A percentile compares a stretch with the other conserved stretches of the same genome.
Conservation (phyloP, 225 moss, liverwort and hornwort species). For the Takakia lepidozioides region DNA sequence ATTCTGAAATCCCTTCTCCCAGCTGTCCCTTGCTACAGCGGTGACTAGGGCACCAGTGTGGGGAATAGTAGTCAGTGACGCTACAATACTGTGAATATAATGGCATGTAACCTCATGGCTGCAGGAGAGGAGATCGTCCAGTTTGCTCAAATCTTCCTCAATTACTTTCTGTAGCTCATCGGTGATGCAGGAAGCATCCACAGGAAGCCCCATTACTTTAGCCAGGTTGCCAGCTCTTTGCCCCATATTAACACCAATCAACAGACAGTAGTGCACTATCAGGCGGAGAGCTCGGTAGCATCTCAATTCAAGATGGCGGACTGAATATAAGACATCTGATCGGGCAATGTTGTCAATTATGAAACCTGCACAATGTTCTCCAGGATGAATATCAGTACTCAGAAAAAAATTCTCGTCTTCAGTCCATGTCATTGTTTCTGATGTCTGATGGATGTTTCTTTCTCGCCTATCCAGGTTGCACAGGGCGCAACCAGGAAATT, state of each 20-base stretch:
- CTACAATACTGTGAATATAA: constrained; percentile 32
- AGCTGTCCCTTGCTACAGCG: constrained; percentile 8
- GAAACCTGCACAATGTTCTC: constrained; percentile 30
- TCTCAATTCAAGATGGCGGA: constrained; percentile 31
- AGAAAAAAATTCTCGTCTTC: too few relatives aligned
- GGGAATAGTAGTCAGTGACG: constrained; percentile 25
- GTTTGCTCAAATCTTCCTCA: constrained; percentile 42
- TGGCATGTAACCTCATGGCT: constrained; percentile 35
- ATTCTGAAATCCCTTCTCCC: constrained; percentile 46
- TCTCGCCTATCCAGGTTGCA: too few relatives aligned
- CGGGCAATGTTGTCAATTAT: constrained; percentile 43
- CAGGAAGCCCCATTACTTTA: constrained; percentile 17
- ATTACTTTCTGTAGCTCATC: constrained; percentile 25
- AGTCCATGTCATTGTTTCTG: too few relatives aligned
- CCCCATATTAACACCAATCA: constrained; percentile 20
- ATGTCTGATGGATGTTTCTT: too few relatives aligned
- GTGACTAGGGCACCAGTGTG: constrained; percentile 11
- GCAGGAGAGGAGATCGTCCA: constrained; percentile 43
- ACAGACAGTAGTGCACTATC: constrained; percentile 37
- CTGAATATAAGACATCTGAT: constrained; percentile 33
- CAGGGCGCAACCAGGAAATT: too few relatives aligned
- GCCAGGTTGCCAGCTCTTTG: constrained; percentile 11
- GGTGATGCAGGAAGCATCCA: constrained; percentile 8
- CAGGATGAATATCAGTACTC: too few relatives aligned
- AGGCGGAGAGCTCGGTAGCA: constrained; percentile 39